Evolutionary conservation across 1,284 basidiomycete genomes (phyloP).

Genomic region (Inonotus obliquus): DNA sequence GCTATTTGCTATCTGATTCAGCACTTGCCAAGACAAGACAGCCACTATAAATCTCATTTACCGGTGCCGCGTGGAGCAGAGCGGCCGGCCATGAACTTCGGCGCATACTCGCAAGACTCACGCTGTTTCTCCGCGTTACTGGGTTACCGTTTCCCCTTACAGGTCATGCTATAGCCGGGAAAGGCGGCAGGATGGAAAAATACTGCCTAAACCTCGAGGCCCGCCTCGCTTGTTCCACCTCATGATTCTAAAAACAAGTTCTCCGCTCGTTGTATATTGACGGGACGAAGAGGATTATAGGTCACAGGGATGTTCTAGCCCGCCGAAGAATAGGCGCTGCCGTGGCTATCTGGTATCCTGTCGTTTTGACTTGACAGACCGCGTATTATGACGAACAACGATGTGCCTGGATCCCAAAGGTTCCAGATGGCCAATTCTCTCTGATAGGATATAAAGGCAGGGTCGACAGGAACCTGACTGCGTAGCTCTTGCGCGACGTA

Average conservation of each 20-base stretch:
- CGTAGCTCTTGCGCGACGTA: not conserved
- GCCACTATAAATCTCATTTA: no score
- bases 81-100: not conserved
- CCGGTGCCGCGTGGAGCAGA: no score
- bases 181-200: constrained; percentile 16
- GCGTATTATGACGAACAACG: not conserved
- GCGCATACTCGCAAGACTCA: not conserved
- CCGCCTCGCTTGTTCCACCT: no score
- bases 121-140: constrained; percentile 1
- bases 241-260: no score
- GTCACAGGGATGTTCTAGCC: constrained; percentile 5
- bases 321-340: not conserved
- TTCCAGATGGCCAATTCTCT: not conserved
- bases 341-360: not conserved
- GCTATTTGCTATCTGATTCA: no score
- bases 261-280: no score
- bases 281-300: not conserved
- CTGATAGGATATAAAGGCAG: not conserved
- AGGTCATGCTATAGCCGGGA: not conserved
- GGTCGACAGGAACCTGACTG: not conserved
- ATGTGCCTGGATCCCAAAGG: not conserved
- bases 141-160: not conserved
- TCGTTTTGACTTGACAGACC: not conserved
- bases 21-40: no score
- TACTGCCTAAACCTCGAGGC: constrained; percentile 22